Evolutionary conservation across 2,329 filamentous ascomycete genomes (phyloP).

Genomic region (Emmonsia crescens): DNA sequence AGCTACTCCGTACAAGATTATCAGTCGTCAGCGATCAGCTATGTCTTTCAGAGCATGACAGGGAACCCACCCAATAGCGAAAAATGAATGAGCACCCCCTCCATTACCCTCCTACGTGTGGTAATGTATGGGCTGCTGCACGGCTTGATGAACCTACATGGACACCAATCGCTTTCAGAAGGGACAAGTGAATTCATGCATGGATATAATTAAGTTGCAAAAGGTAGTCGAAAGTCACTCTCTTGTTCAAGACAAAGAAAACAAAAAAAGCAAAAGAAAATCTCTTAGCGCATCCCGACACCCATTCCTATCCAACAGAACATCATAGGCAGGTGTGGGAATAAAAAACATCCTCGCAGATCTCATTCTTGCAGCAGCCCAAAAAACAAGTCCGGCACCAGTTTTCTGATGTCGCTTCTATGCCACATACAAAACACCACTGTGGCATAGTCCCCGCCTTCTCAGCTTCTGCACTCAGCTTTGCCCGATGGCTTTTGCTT

Average conservation of each 20-base stretch:
- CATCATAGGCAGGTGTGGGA: neutral
- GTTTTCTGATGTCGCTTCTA: neutral
- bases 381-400: neutral
- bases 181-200: neutral
- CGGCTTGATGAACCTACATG: too few species aligned
- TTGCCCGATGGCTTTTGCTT: neutral
- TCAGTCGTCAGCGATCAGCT: too few species aligned
- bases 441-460: neutral
- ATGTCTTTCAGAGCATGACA: neutral
- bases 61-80: neutral
- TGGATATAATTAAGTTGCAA: neutral
- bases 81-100: neutral
- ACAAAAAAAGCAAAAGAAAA: too few species aligned
- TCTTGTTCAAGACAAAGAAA: too few species aligned
- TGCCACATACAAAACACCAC: conserved; percentile 1
- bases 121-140: neutral
- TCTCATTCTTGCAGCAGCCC: neutral
- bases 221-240: neutral
- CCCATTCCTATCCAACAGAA: neutral
- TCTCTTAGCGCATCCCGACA: too few species aligned
- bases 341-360: neutral
- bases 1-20: neutral
- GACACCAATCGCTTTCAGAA: too few species aligned
- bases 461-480: neutral
- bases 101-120: neutral